These are phyloP conservation scores for Schizosaccharomyces cryophilus DNA, from an alignment of 805 yeast species.

Conservation along the genomic window DNA sequence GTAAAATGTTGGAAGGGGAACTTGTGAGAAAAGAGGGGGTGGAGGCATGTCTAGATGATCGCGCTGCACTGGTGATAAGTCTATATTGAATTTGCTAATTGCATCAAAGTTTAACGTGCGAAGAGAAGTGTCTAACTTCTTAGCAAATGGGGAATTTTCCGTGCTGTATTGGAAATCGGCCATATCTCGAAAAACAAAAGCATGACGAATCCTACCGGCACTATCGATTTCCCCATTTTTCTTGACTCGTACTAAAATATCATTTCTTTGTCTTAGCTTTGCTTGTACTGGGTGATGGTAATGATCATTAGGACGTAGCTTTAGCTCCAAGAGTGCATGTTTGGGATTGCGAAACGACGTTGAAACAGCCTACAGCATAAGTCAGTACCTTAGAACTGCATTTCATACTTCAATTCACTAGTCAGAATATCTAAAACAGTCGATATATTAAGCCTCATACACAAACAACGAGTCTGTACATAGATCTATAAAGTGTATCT, in stretches of 20 bases:
- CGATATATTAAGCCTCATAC: no score
- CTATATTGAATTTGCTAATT: background rate
- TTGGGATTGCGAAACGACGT: background rate
- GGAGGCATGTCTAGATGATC: slow-evolving; percentile 46
- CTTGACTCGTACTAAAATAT: background rate
- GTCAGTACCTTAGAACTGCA: background rate
- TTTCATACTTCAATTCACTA: background rate
- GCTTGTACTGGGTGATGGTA: slow-evolving; percentile 27
- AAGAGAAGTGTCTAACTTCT: slow-evolving; percentile 19
- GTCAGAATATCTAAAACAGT: no score
- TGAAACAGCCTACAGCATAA: background rate
- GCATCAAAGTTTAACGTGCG: slow-evolving; percentile 17
- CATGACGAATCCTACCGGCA: background rate
- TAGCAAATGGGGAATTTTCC: slow-evolving; percentile 27
- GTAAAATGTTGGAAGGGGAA: slow-evolving; percentile 29
- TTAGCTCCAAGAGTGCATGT: slow-evolving; percentile 14
- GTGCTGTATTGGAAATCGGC: slow-evolving; percentile 31
- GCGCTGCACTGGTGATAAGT: background rate
- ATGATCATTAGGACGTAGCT: slow-evolving; percentile 15
- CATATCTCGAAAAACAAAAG: slow-evolving; percentile 4
- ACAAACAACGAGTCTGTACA: no score
- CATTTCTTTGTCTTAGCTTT: background rate
- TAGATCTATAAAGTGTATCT: background rate
- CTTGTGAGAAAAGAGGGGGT: slow-evolving; percentile 60
- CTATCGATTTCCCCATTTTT: background rate